A percentile compares a stretch with the other conserved stretches of the same genome.
Conservation (phyloP, 164 flowering plant species). For the Tetracentron sinense region DNA sequence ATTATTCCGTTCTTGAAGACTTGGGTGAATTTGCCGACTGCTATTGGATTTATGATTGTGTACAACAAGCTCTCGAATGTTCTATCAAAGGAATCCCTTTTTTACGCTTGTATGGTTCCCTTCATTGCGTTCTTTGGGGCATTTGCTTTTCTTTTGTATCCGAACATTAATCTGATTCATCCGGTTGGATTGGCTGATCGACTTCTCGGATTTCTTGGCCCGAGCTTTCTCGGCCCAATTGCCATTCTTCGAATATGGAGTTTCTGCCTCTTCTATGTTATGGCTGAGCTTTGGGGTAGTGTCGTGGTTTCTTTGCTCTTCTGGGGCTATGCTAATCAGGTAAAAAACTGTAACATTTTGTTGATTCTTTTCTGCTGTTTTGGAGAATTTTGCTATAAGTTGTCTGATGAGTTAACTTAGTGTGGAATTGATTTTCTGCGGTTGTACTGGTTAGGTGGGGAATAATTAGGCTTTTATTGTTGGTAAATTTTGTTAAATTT, state of each 20-base stretch:
- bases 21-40: slow-evolving; percentile 33
- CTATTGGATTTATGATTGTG: slow-evolving; percentile 30
- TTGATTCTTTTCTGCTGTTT: not conserved
- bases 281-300: slow-evolving; percentile 38
- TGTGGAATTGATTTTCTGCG: not conserved
- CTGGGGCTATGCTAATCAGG: slow-evolving; percentile 39
- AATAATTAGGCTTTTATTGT: too few relatives aligned
- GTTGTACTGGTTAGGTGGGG: not conserved
- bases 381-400: not conserved
- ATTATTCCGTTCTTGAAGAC: slow-evolving; percentile 33
- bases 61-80: slow-evolving; percentile 29
- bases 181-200: slow-evolving; percentile 28
- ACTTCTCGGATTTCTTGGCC: slow-evolving; percentile 23
- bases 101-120: slow-evolving; percentile 28
- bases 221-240: slow-evolving; percentile 29
- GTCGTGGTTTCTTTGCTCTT: slow-evolving; percentile 32
- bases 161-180: slow-evolving; percentile 17
- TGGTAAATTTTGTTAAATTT: not conserved
- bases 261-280: slow-evolving; percentile 33
- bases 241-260: slow-evolving; percentile 33
- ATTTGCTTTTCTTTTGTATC: slow-evolving; percentile 28
- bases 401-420: not conserved
- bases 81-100: slow-evolving; percentile 23
- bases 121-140: slow-evolving; percentile 29
- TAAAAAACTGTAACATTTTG: not conserved